phyloP scores from a whole-genome alignment of 345 rosid genomes.

The Lepidium didymum region DNA sequence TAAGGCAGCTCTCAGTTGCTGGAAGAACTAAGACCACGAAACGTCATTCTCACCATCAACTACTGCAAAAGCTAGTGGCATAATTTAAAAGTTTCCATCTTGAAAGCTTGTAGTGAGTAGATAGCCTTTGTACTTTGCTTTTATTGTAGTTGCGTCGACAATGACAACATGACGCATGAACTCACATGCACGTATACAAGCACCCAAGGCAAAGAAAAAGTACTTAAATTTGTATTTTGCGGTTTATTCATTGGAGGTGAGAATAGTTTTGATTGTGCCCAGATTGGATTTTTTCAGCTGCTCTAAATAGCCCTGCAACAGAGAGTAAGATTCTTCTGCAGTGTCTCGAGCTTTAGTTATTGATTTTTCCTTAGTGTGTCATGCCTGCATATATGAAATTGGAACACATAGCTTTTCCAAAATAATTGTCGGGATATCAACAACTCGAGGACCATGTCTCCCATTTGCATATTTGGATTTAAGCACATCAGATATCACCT shows the following conservation, averaged over 20 bases:
- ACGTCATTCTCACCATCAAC: neutral
- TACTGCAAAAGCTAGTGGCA: neutral
- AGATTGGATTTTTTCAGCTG: neutral
- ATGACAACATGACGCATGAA: no score
- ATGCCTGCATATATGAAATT: neutral
- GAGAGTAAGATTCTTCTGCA: neutral
- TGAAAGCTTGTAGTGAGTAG: neutral
- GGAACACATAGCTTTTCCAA: neutral
- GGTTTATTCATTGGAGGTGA: no score
- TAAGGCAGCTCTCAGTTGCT: accelerated
- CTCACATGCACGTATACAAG: no score
- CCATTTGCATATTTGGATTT: neutral
- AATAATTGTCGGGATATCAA: neutral
- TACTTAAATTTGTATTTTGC: neutral
- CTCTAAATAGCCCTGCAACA: neutral
- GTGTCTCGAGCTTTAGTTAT: neutral
- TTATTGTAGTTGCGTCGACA: neutral
- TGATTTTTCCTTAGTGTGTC: neutral
- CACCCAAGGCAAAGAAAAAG: no score
- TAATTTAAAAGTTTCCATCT: neutral
- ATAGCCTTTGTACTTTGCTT: neutral
- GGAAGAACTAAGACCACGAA: neutral
- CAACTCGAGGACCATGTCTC: neutral
- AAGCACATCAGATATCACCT: neutral
- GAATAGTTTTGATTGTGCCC: neutral